Conservation (phyloP, 176 grass and related monocot genomes). For the Raddia distichophylla region DNA sequence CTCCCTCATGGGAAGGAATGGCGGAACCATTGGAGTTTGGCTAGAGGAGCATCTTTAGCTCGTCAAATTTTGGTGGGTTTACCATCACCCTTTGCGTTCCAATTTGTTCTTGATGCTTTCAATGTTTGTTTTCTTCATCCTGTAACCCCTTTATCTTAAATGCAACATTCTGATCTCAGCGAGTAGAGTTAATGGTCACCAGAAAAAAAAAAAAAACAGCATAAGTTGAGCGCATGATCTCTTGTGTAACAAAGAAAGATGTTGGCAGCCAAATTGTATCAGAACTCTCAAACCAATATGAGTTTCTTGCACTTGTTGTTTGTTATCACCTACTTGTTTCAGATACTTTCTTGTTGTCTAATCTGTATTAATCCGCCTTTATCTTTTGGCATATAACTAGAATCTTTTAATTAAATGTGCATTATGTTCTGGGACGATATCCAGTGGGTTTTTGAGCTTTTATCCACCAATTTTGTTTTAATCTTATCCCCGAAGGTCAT, state of each 20-base stretch:
- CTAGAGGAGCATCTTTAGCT: constrained; percentile 19
- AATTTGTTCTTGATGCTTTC: constrained; percentile 21
- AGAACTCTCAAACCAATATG: constrained; percentile 13
- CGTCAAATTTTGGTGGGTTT: constrained; percentile 45
- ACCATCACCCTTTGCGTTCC: background rate
- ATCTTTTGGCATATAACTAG: constrained; percentile 1
- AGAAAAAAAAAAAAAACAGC: background rate
- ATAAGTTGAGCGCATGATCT: constrained; percentile 10
- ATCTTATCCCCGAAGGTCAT: background rate
- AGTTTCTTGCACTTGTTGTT: constrained; percentile 18
- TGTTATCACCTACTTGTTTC: background rate
- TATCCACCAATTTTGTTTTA: background rate
- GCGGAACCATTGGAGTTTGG: constrained; percentile 38
- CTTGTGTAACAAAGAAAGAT: background rate
- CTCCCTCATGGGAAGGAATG: constrained; percentile 40
- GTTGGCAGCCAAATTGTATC: background rate
- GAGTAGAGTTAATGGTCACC: background rate
- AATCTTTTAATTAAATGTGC: constrained; percentile 4
- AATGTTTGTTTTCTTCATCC: background rate
- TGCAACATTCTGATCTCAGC: background rate
- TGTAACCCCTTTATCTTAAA: constrained; percentile 3
- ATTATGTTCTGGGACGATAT: constrained; percentile 7
- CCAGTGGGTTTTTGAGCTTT: background rate
- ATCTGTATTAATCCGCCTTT: background rate
- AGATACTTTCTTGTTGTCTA: background rate